A percentile compares a stretch with the other conserved stretches of the same genome.
phyloP scores from a whole-genome alignment of 805 yeast species.

The Yarrowia osloensis region DNA sequence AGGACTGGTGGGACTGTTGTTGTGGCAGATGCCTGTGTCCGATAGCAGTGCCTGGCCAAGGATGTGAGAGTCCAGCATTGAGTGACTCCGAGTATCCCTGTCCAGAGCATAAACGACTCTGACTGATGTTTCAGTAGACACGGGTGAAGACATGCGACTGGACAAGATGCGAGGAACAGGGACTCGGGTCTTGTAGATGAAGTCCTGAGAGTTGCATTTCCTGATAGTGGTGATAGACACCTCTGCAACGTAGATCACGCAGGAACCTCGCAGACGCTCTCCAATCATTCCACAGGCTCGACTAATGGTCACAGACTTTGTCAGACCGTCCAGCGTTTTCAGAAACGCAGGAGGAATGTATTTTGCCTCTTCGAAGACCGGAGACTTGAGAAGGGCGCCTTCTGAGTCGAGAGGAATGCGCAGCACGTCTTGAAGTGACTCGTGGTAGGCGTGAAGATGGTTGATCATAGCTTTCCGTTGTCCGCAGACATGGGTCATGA shows the following conservation, averaged over 20 bases:
- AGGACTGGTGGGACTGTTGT: conserved; percentile 3
- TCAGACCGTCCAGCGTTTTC: background rate
- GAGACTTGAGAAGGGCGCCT: conserved; percentile 1
- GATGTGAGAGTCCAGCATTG: conserved; percentile 2
- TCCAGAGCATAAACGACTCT: background rate
- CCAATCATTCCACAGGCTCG: conserved; percentile 9
- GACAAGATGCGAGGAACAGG: conserved; percentile 5
- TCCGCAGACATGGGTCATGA: conserved; percentile 24
- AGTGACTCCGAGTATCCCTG: background rate
- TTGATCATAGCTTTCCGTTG: conserved; percentile 20
- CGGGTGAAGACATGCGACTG: background rate
- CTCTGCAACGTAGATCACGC: conserved; percentile 8
- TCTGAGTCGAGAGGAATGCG: conserved; percentile 14
- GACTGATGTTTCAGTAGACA: conserved; percentile 7
- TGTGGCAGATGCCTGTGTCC: background rate
- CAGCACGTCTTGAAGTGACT: background rate
- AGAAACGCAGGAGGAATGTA: conserved; percentile 23
- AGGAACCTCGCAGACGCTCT: background rate
- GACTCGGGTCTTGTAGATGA: conserved; percentile 6
- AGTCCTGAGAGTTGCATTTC: background rate
- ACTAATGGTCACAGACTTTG: background rate
- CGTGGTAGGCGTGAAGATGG: conserved; percentile 22
- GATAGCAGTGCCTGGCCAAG: conserved; percentile 11
- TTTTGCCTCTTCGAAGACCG: background rate
- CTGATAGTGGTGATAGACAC: conserved; percentile 6